These are phyloP conservation scores for Dactylellina sp. DNA, from an alignment of 2,329 filamentous ascomycete genomes.

Conservation along the genomic window DNA sequence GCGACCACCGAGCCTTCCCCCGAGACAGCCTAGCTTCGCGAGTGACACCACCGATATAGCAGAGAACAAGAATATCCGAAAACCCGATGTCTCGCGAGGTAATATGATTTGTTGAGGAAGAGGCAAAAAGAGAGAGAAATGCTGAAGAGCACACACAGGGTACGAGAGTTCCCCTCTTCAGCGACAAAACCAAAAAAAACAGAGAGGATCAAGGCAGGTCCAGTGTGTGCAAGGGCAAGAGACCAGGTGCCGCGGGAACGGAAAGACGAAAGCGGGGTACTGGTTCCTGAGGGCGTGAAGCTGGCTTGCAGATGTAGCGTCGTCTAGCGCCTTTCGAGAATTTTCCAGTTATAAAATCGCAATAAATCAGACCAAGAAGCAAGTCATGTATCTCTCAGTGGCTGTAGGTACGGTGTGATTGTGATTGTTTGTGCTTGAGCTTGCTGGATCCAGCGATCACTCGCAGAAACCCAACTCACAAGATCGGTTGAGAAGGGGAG, in stretches of 20 bases:
- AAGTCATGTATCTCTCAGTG: constrained; percentile 6
- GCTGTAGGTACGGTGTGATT: constrained; percentile 48
- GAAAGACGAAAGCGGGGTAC: constrained; percentile 57
- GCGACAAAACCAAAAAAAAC: constrained; percentile 19
- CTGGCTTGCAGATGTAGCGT: constrained; percentile 54
- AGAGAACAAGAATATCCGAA: constrained; percentile 48
- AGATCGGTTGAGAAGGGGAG: constrained; percentile 27
- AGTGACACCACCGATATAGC: constrained; percentile 35
- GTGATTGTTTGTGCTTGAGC: constrained; percentile 39
- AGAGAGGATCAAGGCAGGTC: constrained; percentile 35
- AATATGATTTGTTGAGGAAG: constrained; percentile 52
- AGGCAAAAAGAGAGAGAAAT: constrained; percentile 53
- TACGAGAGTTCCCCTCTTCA: constrained; percentile 39
- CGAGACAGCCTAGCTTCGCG: constrained; percentile 47
- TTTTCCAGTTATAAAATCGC: constrained; percentile 55
- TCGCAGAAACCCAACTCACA: constrained; percentile 36
- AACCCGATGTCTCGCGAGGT: constrained; percentile 44
- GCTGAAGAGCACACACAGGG: constrained; percentile 24
- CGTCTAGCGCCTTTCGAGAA: constrained; percentile 56
- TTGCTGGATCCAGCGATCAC: constrained; percentile 29
- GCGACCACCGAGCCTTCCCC: constrained; percentile 42
- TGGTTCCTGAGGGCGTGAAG: constrained; percentile 56
- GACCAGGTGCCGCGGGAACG: constrained; percentile 56
- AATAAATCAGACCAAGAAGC: constrained; percentile 28
- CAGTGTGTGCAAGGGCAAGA: constrained; percentile 50